Percentiles rank a stretch among this genome's conserved stretches.
These are phyloP conservation scores for Parasitella parasitica DNA, from an alignment of 371 early-diverging fungal species.

Conservation along the genomic window DNA sequence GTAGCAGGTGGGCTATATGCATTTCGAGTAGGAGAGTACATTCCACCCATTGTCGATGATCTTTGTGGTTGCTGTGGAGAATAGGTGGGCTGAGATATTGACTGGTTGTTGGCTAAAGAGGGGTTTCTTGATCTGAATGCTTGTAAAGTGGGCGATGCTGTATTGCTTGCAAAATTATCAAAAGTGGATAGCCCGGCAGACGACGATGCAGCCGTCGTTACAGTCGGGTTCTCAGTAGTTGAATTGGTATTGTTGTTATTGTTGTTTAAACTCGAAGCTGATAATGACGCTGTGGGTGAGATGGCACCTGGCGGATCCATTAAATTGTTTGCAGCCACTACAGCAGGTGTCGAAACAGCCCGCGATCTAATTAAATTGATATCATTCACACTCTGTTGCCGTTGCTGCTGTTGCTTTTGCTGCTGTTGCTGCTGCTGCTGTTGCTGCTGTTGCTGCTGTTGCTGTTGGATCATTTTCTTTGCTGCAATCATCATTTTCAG, in stretches of 20 bases:
- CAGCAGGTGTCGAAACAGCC: conserved; percentile 27
- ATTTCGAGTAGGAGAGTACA: neutral
- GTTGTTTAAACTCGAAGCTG: conserved; percentile 20
- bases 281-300: conserved; percentile 19
- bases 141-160: conserved; percentile 15
- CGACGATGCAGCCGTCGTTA: neutral
- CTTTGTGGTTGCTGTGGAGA: neutral
- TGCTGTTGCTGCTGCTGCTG: conserved; percentile 27
- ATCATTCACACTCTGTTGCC: too few species aligned
- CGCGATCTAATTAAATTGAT: conserved; percentile 4
- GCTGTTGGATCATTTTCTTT: conserved; percentile 39
- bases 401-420: conserved; percentile 21
- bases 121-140: conserved; percentile 11
- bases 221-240: neutral
- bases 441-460: conserved; percentile 25
- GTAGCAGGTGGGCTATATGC: conserved; percentile 17
- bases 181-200: neutral
- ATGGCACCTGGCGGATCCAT: conserved; percentile 5
- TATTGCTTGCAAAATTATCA: conserved; percentile 1
- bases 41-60: neutral
- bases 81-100: neutral
- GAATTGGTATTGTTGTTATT: conserved; percentile 4
- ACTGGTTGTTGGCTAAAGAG: conserved; percentile 1
- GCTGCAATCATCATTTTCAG: conserved; percentile 49
- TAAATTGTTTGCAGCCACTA: conserved; percentile 5